Evolutionary conservation across 2,329 filamentous ascomycete genomes (phyloP).

Genomic region (Colletotrichum sp.): DNA sequence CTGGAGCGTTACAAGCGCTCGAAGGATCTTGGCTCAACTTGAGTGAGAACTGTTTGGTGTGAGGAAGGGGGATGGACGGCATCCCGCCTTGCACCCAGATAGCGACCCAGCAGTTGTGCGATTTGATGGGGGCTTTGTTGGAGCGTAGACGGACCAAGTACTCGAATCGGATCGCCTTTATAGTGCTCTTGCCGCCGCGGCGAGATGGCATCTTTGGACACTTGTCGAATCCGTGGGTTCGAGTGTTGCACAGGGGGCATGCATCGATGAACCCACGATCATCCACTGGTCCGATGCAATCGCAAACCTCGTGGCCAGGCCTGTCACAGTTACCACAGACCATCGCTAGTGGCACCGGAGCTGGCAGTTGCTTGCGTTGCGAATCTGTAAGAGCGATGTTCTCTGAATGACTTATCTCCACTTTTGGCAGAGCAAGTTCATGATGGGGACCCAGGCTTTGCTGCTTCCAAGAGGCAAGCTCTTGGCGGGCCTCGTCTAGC

Average conservation of each 20-base stretch:
- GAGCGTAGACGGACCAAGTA: neutral
- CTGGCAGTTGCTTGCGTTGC: neutral
- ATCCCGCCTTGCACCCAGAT: neutral
- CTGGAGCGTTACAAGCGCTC: neutral
- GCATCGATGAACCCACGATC: neutral
- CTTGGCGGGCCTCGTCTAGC: neutral
- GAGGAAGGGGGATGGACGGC: neutral
- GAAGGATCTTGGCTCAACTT: neutral
- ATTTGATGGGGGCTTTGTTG: neutral
- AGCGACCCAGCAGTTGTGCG: neutral
- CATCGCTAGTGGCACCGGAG: neutral
- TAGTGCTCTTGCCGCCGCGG: neutral
- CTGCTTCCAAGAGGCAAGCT: neutral
- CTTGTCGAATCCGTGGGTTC: neutral
- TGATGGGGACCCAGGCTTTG: neutral
- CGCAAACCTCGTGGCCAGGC: neutral
- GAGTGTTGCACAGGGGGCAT: slow-evolving; percentile 1
- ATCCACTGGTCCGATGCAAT: slow-evolving; percentile 8
- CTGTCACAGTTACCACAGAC: neutral
- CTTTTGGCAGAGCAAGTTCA: neutral
- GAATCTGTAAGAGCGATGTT: neutral
- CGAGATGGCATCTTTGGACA: neutral
- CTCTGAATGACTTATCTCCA: neutral
- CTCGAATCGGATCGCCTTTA: neutral
- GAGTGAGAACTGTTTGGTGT: neutral